phyloP scores from a whole-genome alignment of 441 rosid genomes.

The Brassica hybrid region DNA sequence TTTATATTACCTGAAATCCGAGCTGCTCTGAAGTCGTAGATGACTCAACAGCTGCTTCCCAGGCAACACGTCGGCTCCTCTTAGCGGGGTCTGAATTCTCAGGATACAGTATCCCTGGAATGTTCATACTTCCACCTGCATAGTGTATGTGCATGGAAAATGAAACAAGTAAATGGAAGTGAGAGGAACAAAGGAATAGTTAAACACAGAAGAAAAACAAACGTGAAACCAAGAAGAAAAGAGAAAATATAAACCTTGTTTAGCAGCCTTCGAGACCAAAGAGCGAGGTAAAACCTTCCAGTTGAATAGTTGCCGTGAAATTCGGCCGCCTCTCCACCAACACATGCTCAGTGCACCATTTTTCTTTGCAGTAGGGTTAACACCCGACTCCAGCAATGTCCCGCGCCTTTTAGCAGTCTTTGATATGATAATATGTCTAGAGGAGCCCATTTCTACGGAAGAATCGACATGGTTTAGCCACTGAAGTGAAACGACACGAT shows the following conservation, averaged over 20 bases:
- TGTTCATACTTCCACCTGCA: too few species aligned
- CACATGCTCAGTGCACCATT: slow-evolving; percentile 67
- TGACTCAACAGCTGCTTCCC: slow-evolving; percentile 95
- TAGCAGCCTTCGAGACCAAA: slow-evolving; percentile 81
- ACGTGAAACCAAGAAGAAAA: slow-evolving; percentile 29
- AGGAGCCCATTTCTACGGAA: slow-evolving; percentile 70
- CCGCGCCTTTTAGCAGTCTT: slow-evolving; percentile 72
- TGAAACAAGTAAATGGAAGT: slow-evolving; percentile 43
- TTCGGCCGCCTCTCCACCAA: slow-evolving; percentile 97
- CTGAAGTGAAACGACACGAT: slow-evolving; percentile 74
- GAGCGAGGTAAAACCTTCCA: slow-evolving; percentile 84
- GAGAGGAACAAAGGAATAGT: slow-evolving; percentile 13
- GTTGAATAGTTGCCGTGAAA: slow-evolving; percentile 76
- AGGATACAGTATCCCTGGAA: slow-evolving; percentile 53
- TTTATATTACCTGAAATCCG: slow-evolving; percentile 72
- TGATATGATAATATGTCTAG: slow-evolving; percentile 64
- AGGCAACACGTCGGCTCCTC: slow-evolving; percentile 79
- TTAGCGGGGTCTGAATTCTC: slow-evolving; percentile 87
- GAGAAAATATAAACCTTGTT: slow-evolving; percentile 72
- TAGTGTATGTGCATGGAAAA: neutral
- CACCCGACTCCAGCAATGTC: slow-evolving; percentile 54
- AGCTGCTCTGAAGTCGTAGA: slow-evolving; percentile 81
- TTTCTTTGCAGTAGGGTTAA: slow-evolving; percentile 58
- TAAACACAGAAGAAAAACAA: slow-evolving; percentile 12
- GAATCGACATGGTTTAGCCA: slow-evolving; percentile 87